Evolutionary conservation across 2,329 filamentous ascomycete species (phyloP), one percentile per base, ranked within the genome.

Genomic region (Aspergillus pseudoglaucus): DNA sequence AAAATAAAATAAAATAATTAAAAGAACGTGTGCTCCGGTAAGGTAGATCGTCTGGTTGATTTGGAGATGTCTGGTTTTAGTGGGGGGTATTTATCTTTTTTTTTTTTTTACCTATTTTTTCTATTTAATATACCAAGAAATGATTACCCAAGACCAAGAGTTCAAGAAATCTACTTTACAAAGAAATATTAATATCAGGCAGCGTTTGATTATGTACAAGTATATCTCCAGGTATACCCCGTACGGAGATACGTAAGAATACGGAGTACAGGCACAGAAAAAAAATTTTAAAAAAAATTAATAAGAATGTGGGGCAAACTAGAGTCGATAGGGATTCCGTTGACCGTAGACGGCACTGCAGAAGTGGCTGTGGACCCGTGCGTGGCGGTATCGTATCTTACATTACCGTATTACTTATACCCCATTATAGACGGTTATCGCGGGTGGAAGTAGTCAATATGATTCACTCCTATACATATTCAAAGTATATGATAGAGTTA

Each of bases 1-100:
- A 41, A 46, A 44, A 52, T 42, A 44, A 25, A 49, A 40, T 25
- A 50, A 39, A n/a, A 51, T n/a, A n/a, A 46, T 50, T 33, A 45
- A 41, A 47, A 60, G 58, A 58, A 59, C 53, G 56, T 59, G 56
- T 27, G 25, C 54, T 58, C 50, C 52, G 35, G 35, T 15, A 15
- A 49, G 45, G 48, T 47, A 54, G 53, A 58, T 56, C 55, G 53
- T 47, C 50, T 57, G 50, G 52, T 56, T 51, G 50, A 41, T 52
- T 55, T 53, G 53, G 53, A 51, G 51, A 53, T 39, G 41, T 52
- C 51, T 52, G 50, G 48, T 49, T 32, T 33, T n/a, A 51, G 51
- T 56, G 52, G 52, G 48, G 53, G 41, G n/a, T 42, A 46, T 48
- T 40, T 49, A 43, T 22, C 33, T 46, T 39, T 44, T 48, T 38